Evolutionary conservation across 768 basidiomycete species (phyloP), one percentile per base, ranked within the genome.

Genomic region (Pleurotus ostreatus): DNA sequence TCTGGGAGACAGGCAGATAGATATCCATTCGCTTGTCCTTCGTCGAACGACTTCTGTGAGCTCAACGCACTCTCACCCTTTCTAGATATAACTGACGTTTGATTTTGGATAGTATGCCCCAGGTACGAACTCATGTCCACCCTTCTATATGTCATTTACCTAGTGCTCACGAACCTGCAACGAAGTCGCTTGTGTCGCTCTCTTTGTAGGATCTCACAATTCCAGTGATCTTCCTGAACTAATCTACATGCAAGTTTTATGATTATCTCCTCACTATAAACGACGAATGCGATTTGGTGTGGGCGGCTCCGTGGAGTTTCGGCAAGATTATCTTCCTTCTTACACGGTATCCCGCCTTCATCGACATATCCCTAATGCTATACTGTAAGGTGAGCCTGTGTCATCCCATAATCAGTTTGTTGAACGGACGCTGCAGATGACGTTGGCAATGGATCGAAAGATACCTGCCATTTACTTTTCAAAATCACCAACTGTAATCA

Each of bases 321-420:
- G 55, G 45, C 26, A 56, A 46, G 47, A 16, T 46, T 15, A 26
- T 56, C 15, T 56, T 46, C 18, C 8, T 56, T 18, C 38, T 56
- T 6, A 39, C 55, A 22, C 55, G 55, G 16, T 56, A 56, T 41
- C 55, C 55, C 12, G 30, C 43, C 38, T 55, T 55, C 26, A 3
- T 56, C 26, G 45, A 47, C 22, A 56, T 37, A 13, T 20, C 15
- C 9, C 18, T 56, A 16, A 38, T 22, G 9, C 34, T 53, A 16
- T 41, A 53, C 41, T 18, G 51, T 53, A 39, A 53, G 30, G 51
- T 38, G 8, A 11, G 12, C 12, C 7, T 25, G 2, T 9, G 8
- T 34, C 30, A 8, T 34, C 30, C 30, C 30, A 9, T 34, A 11
- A 34, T 25, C 30, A 34, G 30, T 11, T 11, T 11, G 30, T 9